Evolutionary conservation across 1,284 basidiomycete species (phyloP).

Genomic region (Rhodotorula sp.): DNA sequence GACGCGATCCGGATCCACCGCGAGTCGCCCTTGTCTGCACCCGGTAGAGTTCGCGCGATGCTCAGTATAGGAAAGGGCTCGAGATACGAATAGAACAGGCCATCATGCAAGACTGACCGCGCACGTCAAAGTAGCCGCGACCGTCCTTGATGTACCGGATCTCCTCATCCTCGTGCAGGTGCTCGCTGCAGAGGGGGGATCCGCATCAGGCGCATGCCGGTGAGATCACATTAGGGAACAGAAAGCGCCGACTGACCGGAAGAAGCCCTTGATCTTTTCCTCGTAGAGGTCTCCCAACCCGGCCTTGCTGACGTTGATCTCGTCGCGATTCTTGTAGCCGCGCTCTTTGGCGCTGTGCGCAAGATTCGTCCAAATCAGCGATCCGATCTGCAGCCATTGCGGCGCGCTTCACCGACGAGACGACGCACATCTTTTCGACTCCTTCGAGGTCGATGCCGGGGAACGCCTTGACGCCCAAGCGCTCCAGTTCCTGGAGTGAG

Average conservation of each 20-base stretch:
- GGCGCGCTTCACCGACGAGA: too few species aligned
- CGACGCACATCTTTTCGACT: constrained; percentile 53
- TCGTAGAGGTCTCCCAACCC: constrained; percentile 76
- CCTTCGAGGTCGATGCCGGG: constrained; percentile 62
- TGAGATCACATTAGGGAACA: too few species aligned
- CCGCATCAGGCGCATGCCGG: background rate
- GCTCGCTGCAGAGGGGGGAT: constrained; percentile 46
- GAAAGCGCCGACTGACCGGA: constrained; percentile 58
- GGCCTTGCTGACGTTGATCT: constrained; percentile 68
- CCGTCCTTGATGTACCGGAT: constrained; percentile 79
- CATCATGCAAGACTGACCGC: constrained; percentile 56
- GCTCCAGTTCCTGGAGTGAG: constrained; percentile 54
- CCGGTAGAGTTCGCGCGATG: background rate
- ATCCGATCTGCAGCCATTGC: background rate
- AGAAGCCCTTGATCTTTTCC: constrained; percentile 72
- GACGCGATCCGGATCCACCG: constrained; percentile 72
- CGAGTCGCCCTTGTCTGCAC: constrained; percentile 55
- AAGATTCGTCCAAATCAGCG: background rate
- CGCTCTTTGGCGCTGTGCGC: constrained; percentile 56
- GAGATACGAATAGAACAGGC: background rate
- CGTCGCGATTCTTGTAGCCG: constrained; percentile 66
- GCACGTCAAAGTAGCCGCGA: constrained; percentile 79
- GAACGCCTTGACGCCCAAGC: constrained; percentile 61
- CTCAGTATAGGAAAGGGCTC: constrained; percentile 24
- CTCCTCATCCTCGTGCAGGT: constrained; percentile 88